Conservation (phyloP, 768 basidiomycete species). For the Boletus sp. region DNA sequence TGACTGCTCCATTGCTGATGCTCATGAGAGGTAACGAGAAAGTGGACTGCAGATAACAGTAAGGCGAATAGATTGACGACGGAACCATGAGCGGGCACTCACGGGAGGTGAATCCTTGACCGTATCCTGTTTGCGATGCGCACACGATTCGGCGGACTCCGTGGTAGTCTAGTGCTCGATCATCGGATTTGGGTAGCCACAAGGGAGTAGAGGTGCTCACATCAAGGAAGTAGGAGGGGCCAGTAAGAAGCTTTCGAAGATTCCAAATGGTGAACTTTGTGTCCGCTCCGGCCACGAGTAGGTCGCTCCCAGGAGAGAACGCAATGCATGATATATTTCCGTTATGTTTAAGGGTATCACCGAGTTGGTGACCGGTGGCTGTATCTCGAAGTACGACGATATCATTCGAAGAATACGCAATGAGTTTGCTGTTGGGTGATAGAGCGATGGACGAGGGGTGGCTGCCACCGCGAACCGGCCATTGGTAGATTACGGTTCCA, state of each 20-base stretch:
- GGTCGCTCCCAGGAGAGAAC: slow-evolving; percentile 9
- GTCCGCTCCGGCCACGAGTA: slow-evolving; percentile 2
- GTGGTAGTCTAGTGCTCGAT: not conserved
- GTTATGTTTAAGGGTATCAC: slow-evolving; percentile 2
- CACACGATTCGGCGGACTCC: not conserved
- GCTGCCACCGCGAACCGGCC: slow-evolving; percentile 8
- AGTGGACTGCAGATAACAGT: not conserved
- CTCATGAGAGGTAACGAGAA: slow-evolving; percentile 14
- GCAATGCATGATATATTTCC: slow-evolving; percentile 12
- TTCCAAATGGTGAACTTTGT: slow-evolving; percentile 15
- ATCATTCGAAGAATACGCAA: slow-evolving; percentile 14
- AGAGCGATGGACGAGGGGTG: slow-evolving; percentile 10
- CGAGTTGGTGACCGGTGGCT: slow-evolving; percentile 7
- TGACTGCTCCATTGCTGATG: slow-evolving; percentile 16
- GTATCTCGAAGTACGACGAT: slow-evolving; percentile 10
- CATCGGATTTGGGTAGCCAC: not conserved
- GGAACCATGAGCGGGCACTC: not conserved
- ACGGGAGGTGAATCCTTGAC: slow-evolving; percentile 2
- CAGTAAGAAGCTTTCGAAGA: not conserved
- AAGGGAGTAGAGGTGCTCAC: not conserved
- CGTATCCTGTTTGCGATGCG: slow-evolving; percentile 1
- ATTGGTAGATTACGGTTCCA: slow-evolving; percentile 11
- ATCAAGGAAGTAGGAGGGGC: not conserved
- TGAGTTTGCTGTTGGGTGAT: slow-evolving; percentile 11
- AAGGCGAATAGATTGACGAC: not conserved